Percentiles rank a stretch among this genome's conserved stretches.
Conservation (phyloP, 2,329 filamentous ascomycete genomes). For the Emericellopsis atlantica region DNA sequence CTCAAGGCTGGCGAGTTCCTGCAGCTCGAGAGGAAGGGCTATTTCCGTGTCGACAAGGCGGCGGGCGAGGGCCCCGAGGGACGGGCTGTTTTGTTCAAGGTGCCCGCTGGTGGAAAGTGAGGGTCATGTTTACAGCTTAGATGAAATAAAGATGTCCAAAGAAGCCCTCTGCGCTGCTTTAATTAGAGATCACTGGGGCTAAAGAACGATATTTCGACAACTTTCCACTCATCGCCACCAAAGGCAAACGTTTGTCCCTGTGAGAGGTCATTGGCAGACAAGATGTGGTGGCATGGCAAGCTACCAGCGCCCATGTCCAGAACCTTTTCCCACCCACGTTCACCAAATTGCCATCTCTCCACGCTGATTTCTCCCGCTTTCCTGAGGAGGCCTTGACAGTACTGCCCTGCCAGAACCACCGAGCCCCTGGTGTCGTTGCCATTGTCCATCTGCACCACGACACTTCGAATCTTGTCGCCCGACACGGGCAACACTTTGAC, state of each 20-base stretch:
- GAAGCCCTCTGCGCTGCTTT: no score
- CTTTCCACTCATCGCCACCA: not conserved
- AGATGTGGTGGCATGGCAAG: constrained; percentile 16
- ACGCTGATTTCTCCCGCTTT: constrained; percentile 25
- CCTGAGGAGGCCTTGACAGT: constrained; percentile 42
- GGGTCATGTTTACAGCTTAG: constrained; percentile 2
- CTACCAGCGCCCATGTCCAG: constrained; percentile 18
- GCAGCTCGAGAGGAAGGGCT: constrained; percentile 89
- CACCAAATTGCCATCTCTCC: constrained; percentile 41
- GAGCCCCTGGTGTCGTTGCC: constrained; percentile 26
- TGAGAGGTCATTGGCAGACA: not conserved
- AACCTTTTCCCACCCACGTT: constrained; percentile 20
- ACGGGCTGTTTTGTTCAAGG: constrained; percentile 40
- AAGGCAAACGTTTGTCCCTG: not conserved
- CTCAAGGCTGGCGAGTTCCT: constrained; percentile 85
- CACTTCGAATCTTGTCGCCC: constrained; percentile 1
- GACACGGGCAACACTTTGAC: constrained; percentile 15
- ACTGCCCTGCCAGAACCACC: constrained; percentile 38
- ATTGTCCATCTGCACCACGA: constrained; percentile 5
- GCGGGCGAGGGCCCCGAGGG: constrained; percentile 26
- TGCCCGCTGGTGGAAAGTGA: constrained; percentile 38
- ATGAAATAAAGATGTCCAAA: not conserved
- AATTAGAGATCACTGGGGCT: no score
- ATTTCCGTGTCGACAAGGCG: constrained; percentile 70
- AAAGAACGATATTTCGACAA: not conserved